These are phyloP conservation scores for Aspergillus tamarii DNA, from an alignment of 2,329 filamentous ascomycete species.

Conservation along the genomic window DNA sequence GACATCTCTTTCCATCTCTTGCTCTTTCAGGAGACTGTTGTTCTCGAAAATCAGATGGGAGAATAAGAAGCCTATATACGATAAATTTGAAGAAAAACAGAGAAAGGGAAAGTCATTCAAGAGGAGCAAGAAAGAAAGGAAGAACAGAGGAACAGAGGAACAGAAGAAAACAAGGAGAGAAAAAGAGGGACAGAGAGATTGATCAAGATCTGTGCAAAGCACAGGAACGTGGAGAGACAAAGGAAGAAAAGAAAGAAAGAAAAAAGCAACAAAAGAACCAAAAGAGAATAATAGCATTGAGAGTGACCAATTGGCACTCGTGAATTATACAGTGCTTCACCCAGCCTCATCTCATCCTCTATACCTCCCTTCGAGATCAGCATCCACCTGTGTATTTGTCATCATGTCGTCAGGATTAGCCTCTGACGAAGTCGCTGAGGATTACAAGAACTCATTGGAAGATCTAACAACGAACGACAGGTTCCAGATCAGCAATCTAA, in stretches of 20 bases:
- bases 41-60: conserved; percentile 27
- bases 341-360: conserved; percentile 12
- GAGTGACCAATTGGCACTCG: conserved; percentile 5
- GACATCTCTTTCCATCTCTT: conserved; percentile 42
- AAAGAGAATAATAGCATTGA: conserved; percentile 13
- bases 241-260: conserved; percentile 7
- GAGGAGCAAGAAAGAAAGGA: conserved; percentile 22
- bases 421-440: conserved; percentile 87
- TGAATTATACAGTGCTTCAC: background rate
- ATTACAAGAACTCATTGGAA: conserved; percentile 91
- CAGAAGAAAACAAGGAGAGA: conserved; percentile 3
- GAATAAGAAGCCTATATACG: conserved; percentile 22
- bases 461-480: conserved; percentile 89
- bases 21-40: conserved; percentile 33
- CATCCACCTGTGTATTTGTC: conserved; percentile 33
- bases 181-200: background rate
- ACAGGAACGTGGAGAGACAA: conserved; percentile 19
- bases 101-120: conserved; percentile 24
- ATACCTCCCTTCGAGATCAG: conserved; percentile 14
- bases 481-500: conserved; percentile 96
- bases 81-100: conserved; percentile 19
- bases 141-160: conserved; percentile 18
- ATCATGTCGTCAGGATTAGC: conserved; percentile 65
- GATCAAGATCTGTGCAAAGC: conserved; percentile 11
- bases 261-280: conserved; percentile 16